Conservation (phyloP, 768 basidiomycete genomes). For the Agaricus subrufescens region DNA sequence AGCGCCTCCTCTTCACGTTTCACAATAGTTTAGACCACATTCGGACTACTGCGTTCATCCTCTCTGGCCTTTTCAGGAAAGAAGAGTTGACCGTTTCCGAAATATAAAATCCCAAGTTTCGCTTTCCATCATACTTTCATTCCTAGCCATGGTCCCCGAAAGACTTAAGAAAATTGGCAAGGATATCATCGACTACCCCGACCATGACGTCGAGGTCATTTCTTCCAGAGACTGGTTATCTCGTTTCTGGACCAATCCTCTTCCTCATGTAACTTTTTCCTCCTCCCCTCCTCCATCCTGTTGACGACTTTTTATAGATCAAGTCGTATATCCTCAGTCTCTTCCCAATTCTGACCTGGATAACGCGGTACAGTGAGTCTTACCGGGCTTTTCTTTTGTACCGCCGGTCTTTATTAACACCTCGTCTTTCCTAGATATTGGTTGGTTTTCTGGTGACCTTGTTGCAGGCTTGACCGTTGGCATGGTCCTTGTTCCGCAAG, state of each 20-base stretch:
- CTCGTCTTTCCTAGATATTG: constrained; percentile 43
- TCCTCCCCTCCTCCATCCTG: background rate
- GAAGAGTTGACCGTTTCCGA: background rate
- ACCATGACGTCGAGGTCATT: constrained; percentile 53
- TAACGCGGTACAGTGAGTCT: constrained; percentile 75
- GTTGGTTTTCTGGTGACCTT: constrained; percentile 83
- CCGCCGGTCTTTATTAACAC: background rate
- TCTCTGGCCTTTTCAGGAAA: background rate
- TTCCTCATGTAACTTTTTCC: constrained; percentile 38
- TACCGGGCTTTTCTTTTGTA: background rate
- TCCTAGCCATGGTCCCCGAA: constrained; percentile 13
- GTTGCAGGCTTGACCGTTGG: constrained; percentile 93
- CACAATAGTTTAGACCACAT: too few species aligned
- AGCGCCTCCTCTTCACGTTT: too few species aligned
- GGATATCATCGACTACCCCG: constrained; percentile 55
- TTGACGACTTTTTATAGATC: constrained; percentile 33
- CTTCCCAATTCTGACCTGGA: constrained; percentile 87
- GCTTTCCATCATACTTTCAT: background rate
- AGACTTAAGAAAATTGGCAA: constrained; percentile 48
- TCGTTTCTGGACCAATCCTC: constrained; percentile 38
- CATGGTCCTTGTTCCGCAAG: constrained; percentile 92
- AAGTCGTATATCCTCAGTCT: constrained; percentile 62
- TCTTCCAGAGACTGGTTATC: constrained; percentile 53
- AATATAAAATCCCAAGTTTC: background rate
- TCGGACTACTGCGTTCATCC: background rate